These are phyloP conservation scores for Eucalyptus sp. DNA, from an alignment of 345 rosid species.

Conservation along the genomic window DNA sequence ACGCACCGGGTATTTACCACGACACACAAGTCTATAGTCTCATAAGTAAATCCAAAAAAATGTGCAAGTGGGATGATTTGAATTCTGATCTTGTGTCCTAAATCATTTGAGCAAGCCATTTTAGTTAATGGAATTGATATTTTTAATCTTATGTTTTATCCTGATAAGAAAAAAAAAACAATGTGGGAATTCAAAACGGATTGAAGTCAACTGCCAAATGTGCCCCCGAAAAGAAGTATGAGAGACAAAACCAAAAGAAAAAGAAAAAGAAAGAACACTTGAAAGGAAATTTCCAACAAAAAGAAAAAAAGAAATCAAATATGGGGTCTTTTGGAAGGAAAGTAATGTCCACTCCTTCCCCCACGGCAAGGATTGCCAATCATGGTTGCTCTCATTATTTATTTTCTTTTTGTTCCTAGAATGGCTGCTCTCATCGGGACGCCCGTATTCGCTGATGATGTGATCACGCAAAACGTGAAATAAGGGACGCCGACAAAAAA, in stretches of 20 bases:
- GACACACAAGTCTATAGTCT: background rate
- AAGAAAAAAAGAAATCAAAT: background rate
- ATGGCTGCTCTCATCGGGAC: background rate
- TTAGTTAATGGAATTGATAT: background rate
- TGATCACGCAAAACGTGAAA: background rate
- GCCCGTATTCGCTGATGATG: background rate
- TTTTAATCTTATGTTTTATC: no score
- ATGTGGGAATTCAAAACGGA: background rate
- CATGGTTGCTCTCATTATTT: background rate
- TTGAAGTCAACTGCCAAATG: background rate
- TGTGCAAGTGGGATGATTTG: background rate
- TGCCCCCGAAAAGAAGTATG: background rate
- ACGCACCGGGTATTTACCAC: accelerated
- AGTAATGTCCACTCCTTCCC: background rate
- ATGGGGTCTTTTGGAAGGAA: background rate
- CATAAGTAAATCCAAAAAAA: no score
- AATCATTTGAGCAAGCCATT: background rate
- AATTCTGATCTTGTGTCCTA: background rate
- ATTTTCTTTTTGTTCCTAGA: no score
- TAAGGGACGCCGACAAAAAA: background rate
- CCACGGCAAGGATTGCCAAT: background rate
- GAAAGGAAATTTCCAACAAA: background rate
- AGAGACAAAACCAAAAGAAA: background rate
- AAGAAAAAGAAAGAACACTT: background rate
- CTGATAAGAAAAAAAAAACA: background rate